Percentiles rank a stretch among this genome's conserved stretches.
phyloP scores from a whole-genome alignment of 1,284 basidiomycete genomes.

The Ustilago cynodontis region DNA sequence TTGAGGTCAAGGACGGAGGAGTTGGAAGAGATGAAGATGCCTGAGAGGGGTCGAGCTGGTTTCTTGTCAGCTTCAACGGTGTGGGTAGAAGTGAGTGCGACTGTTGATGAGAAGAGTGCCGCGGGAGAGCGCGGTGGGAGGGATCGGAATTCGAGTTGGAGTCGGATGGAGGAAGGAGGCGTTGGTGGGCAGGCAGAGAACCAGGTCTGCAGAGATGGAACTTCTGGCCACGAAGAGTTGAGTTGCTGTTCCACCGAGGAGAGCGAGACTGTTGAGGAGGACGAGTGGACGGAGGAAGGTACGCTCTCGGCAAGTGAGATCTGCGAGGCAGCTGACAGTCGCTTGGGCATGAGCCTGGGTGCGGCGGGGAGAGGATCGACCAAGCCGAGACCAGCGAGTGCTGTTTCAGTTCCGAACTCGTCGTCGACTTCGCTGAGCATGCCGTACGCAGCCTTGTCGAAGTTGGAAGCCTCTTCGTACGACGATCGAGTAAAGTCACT shows the following conservation, averaged over 20 bases:
- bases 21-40: constrained; percentile 44
- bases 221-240: constrained; percentile 19
- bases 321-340: constrained; percentile 26
- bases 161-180: constrained; percentile 40
- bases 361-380: constrained; percentile 17
- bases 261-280: constrained; percentile 25
- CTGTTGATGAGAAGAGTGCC: background rate
- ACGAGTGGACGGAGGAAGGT: constrained; percentile 6
- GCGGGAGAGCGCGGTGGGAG: constrained; percentile 24
- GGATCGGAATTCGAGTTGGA: constrained; percentile 32
- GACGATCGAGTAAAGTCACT: constrained; percentile 25
- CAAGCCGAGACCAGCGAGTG: constrained; percentile 28
- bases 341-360: constrained; percentile 20
- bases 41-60: constrained; percentile 14
- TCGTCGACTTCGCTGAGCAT: constrained; percentile 17
- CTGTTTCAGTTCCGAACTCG: background rate
- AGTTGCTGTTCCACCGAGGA: constrained; percentile 19
- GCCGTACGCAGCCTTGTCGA: background rate
- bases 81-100: background rate
- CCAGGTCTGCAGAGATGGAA: constrained; percentile 17
- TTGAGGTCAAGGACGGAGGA: constrained; percentile 46
- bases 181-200: constrained; percentile 42
- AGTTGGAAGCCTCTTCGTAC: constrained; percentile 8
- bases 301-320: constrained; percentile 25
- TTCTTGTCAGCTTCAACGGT: background rate